Base-by-base conservation (phyloP, 2,329 filamentous ascomycete species). In the Beauveria scarabaeidicola region DNA sequence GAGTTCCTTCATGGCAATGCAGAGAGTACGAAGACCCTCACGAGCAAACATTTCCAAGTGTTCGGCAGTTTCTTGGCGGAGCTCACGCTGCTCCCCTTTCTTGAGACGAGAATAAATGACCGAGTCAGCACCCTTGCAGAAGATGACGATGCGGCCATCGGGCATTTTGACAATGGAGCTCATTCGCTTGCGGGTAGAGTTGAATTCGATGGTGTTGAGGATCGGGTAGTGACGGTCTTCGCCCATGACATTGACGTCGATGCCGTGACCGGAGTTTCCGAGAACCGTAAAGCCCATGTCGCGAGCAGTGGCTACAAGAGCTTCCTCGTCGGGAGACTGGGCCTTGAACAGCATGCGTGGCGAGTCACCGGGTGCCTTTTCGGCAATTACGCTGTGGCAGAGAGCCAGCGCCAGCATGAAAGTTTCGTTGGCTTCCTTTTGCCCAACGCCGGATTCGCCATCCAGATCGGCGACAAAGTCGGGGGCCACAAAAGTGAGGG, bases 91-190 rank as follows among this genome's bases (percentile, higher is more conserved):
- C 72, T 96, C 87, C 52, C 92, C 91, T 63, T 83, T 85, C 74
- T 86, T 90, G 62, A 99, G 79, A 6, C 94, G 88, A 8, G 91
- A 92, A 72, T 97, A 99, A 64, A 99, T 97, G 67, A 97, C 89
- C 68, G 91, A 97, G 72, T 99, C 94, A 38, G 94, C 94, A 64
- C 94, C 94, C 76, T 99, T 99, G 79, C 94, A 99, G 74, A 95
- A 96, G 1, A 99, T 81, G 58, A 94, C 81, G 63, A 99, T 97
- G 61, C 82, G 87, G 44, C 89, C 88, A 71, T 97, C 85, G 0
- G 94, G 93, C 91, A 97, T 96, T 61, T 89, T 84, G 54, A 99
- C 86, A 65, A 99, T 97, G 2, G 92, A 90, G 74, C 92, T 97
- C 94, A 99, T 99, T 65, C 94, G 85, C 77, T 99, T 99, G 68